Evolutionary conservation across 164 flowering plant genomes (phyloP).

Genomic region (Aristolochia contorta): DNA sequence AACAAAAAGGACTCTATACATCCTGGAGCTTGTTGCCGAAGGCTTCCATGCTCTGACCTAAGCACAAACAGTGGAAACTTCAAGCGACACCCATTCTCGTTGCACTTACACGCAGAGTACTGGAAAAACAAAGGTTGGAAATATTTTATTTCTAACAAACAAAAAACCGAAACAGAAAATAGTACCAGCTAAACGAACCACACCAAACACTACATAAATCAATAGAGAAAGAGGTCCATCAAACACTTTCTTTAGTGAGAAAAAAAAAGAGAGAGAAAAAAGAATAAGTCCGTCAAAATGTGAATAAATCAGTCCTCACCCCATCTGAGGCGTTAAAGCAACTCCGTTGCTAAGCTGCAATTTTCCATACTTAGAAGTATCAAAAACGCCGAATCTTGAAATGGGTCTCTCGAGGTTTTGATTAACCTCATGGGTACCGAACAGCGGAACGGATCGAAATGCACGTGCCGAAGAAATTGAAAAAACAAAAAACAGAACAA

Average conservation of each 20-base stretch:
- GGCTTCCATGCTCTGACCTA: no score
- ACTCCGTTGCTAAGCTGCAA: slow-evolving; percentile 71
- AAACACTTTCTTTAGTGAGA: neutral
- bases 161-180: neutral
- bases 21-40: no score
- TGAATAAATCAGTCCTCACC: slow-evolving; percentile 27
- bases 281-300: neutral
- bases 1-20: no score
- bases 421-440: neutral
- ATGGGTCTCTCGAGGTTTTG: slow-evolving; percentile 16
- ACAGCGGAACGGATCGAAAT: slow-evolving; percentile 16
- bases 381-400: slow-evolving; percentile 26
- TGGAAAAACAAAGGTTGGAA: no score
- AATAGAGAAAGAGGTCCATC: neutral
- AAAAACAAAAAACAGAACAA: slow-evolving; percentile 13
- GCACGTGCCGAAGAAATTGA: slow-evolving; percentile 12
- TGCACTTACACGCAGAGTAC: no score
- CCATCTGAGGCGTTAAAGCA: slow-evolving; percentile 85
- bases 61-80: no score
- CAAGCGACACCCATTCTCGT: no score
- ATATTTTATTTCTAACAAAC: neutral
- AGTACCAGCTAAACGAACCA: neutral
- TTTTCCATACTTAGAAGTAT: slow-evolving; percentile 58
- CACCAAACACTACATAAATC: neutral
- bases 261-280: neutral